phyloP scores from a whole-genome alignment of 2,329 filamentous ascomycete species.

The Clarireedia hainanense region DNA sequence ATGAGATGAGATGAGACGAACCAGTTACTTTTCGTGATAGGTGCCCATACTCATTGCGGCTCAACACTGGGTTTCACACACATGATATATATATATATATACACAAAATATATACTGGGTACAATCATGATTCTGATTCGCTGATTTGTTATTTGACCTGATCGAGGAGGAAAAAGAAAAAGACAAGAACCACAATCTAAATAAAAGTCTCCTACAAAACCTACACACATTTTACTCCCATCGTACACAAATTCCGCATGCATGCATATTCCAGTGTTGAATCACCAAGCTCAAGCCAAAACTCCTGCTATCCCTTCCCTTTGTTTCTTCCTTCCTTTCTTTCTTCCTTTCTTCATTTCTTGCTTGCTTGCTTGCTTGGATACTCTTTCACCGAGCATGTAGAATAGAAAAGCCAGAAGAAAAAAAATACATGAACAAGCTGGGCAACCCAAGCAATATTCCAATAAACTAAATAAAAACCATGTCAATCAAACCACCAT shows the following conservation, averaged over 20 bases:
- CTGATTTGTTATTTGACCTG: too few relatives aligned
- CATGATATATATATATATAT: too few relatives aligned
- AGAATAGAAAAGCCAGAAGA: background rate
- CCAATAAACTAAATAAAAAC: background rate
- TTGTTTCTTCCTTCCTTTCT: background rate
- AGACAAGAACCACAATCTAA: background rate
- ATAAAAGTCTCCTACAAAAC: background rate
- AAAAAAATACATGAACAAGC: background rate
- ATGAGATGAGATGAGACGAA: too few relatives aligned
- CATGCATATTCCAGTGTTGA: background rate
- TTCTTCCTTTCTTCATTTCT: background rate
- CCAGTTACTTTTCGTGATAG: too few relatives aligned
- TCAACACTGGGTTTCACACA: too few relatives aligned
- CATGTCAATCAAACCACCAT: background rate
- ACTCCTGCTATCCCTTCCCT: too few relatives aligned
- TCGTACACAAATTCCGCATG: background rate
- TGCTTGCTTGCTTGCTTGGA: too few relatives aligned
- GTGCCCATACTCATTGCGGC: too few relatives aligned
- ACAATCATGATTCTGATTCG: too few relatives aligned
- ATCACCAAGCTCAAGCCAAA: too few relatives aligned
- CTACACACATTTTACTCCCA: background rate
- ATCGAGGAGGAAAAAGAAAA: background rate
- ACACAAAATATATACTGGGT: too few relatives aligned
- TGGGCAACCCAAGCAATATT: background rate
- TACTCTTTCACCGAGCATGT: too few relatives aligned